Conservation (phyloP, 805 yeast genomes). For the Teunomyces funiuensis region DNA sequence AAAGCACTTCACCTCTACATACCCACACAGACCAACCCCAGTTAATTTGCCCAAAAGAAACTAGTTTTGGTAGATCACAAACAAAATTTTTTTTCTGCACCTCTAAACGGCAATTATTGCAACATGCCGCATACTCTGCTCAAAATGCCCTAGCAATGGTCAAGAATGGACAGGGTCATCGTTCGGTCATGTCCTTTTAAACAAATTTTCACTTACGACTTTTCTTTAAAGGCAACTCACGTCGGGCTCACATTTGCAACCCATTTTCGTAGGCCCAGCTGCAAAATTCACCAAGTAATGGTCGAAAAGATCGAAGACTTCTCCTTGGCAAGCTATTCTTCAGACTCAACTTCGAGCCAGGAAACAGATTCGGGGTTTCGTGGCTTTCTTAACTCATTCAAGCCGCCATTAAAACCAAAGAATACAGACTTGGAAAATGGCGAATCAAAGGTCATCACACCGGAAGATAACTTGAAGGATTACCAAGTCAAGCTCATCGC, state of each 20-base stretch:
- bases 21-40: no score
- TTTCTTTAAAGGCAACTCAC: constrained; percentile 5
- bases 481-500: constrained; percentile 18
- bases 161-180: constrained; percentile 4
- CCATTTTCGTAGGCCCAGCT: neutral
- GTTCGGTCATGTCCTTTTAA: constrained; percentile 5
- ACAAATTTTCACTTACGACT: neutral
- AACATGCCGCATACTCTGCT: constrained; percentile 1
- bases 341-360: neutral
- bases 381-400: constrained; percentile 9
- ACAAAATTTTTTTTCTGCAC: neutral
- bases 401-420: constrained; percentile 2
- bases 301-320: constrained; percentile 5
- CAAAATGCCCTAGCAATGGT: constrained; percentile 1
- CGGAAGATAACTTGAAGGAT: constrained; percentile 13
- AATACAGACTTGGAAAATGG: constrained; percentile 8
- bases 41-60: neutral
- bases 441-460: constrained; percentile 6
- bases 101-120: constrained; percentile 2
- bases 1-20: no score
- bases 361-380: constrained; percentile 3
- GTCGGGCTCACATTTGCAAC: constrained; percentile 1
- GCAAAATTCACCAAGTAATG: constrained; percentile 1
- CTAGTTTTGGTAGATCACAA: no score
- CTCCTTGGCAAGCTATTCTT: constrained; percentile 2